phyloP scores from a whole-genome alignment of 768 basidiomycete genomes.

The Kwoniella heveanensis region DNA sequence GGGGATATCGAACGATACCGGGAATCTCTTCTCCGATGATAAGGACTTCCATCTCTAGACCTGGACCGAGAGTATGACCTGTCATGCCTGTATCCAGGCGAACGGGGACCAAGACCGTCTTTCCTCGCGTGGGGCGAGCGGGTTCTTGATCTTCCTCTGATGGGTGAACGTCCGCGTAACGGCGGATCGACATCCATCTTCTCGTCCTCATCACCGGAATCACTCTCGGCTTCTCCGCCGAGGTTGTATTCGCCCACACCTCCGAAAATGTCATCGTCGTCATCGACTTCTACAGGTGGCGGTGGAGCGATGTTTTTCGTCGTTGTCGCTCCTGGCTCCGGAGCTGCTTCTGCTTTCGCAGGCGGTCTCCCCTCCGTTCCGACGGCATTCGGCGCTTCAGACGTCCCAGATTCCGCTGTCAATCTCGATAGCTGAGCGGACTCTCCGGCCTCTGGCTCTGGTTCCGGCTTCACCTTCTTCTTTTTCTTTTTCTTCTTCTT shows the following conservation, averaged over 20 bases:
- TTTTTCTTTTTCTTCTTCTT: conserved; percentile 53
- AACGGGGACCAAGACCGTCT: conserved; percentile 14
- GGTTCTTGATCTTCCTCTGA: conserved; percentile 21
- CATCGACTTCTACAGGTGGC: conserved; percentile 50
- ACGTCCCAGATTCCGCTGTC: too few relatives aligned
- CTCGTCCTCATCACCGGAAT: conserved; percentile 61
- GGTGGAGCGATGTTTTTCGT: conserved; percentile 4
- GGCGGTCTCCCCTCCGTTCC: not conserved
- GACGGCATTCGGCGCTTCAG: not conserved
- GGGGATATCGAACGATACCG: conserved; percentile 4
- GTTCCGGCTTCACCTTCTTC: conserved; percentile 40
- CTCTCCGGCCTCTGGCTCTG: conserved; percentile 4
- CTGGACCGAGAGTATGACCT: conserved; percentile 6
- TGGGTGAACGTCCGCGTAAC: not conserved
- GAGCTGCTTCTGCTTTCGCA: not conserved
- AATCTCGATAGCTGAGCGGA: too few relatives aligned
- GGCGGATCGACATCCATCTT: conserved; percentile 18
- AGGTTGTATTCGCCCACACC: conserved; percentile 82
- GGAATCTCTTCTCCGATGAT: conserved; percentile 6
- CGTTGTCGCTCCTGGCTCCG: not conserved
- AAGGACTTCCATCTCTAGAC: conserved; percentile 4
- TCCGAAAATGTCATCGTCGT: conserved; percentile 80
- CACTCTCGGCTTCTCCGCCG: conserved; percentile 61
- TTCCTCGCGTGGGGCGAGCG: conserved; percentile 19
- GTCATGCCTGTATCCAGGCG: conserved; percentile 23